Percentiles rank a stretch among this genome's conserved stretches.
These are phyloP conservation scores for fission yeast (Schizosaccharomyces pombe) DNA, from an alignment of 805 yeast species.

Conservation along the genomic window DNA sequence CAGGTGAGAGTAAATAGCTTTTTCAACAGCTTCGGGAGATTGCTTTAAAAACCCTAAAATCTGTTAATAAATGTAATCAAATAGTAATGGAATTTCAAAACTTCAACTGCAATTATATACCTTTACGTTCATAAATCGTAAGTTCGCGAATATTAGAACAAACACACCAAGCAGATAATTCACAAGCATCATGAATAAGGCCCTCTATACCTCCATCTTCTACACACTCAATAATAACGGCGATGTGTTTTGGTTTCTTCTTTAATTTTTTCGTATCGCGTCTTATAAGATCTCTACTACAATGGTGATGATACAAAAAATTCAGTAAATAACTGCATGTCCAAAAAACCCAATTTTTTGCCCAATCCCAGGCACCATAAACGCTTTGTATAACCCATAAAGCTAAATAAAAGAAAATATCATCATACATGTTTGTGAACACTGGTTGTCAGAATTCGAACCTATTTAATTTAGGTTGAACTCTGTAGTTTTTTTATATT, in stretches of 20 bases:
- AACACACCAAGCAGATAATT: constrained; percentile 66
- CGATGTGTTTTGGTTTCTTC: constrained; percentile 57
- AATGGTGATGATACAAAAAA: constrained; percentile 12
- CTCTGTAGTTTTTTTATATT: too few species aligned
- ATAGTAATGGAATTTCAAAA: too few species aligned
- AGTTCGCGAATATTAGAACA: constrained; percentile 61
- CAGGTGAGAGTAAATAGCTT: constrained; percentile 34
- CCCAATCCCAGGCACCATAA: background rate
- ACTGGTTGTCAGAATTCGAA: too few species aligned
- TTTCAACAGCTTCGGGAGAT: constrained; percentile 20
- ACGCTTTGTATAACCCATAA: background rate
- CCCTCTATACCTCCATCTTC: constrained; percentile 77
- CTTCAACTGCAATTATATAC: too few species aligned
- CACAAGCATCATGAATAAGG: constrained; percentile 50
- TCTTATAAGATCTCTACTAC: constrained; percentile 63
- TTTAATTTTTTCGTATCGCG: constrained; percentile 50
- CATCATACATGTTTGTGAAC: background rate
- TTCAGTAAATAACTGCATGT: background rate
- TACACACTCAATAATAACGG: constrained; percentile 52
- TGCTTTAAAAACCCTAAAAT: constrained; percentile 3
- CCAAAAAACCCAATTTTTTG: background rate
- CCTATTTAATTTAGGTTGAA: too few species aligned
- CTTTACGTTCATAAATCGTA: constrained; percentile 59
- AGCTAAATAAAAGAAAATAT: background rate
- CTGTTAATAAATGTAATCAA: too few species aligned